Conservation (phyloP, 257 asterid genomes). For the Avicennia marina region DNA sequence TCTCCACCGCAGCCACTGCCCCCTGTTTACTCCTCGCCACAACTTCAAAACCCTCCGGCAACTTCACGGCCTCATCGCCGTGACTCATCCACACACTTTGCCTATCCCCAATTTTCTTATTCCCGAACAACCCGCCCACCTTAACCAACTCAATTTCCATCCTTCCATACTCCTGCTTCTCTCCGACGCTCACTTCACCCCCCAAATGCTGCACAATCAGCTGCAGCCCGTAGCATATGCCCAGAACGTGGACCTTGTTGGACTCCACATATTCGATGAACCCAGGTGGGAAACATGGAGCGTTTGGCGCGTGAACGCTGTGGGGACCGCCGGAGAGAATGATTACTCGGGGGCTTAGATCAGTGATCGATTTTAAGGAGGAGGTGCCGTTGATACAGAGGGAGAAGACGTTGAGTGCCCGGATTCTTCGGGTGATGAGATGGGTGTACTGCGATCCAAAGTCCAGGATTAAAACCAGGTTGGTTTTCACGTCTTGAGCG, state of each 20-base stretch:
- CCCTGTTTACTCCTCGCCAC: constrained; percentile 90
- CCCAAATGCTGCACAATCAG: constrained; percentile 78
- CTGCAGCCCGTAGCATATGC: constrained; percentile 92
- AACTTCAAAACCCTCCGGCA: constrained; percentile 87
- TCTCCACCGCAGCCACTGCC: constrained; percentile 71
- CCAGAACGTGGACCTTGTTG: constrained; percentile 49
- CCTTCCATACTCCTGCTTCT: constrained; percentile 92
- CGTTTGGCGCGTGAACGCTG: constrained; percentile 74
- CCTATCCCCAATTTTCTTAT: constrained; percentile 54
- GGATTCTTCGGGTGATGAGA: constrained; percentile 87
- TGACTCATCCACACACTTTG: constrained; percentile 99
- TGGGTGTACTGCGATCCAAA: constrained; percentile 97
- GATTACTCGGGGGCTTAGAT: constrained; percentile 58
- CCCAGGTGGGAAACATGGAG: constrained; percentile 77
- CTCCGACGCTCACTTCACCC: constrained; percentile 74
- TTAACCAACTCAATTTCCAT: constrained; percentile 71
- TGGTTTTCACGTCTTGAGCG: constrained; percentile 46
- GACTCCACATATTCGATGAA: constrained; percentile 62
- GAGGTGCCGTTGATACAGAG: constrained; percentile 87
- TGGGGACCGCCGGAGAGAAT: constrained; percentile 97
- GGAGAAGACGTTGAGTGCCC: constrained; percentile 76
- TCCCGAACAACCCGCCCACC: constrained; percentile 57
- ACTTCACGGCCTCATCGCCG: constrained; percentile 84
- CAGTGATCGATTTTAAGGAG: constrained; percentile 51
- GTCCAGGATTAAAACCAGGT: constrained; percentile 59